A percentile compares a stretch with the other conserved stretches of the same genome.
phyloP scores from a whole-genome alignment of 2,329 filamentous ascomycete species.

The Pyrenochaeta sp. region DNA sequence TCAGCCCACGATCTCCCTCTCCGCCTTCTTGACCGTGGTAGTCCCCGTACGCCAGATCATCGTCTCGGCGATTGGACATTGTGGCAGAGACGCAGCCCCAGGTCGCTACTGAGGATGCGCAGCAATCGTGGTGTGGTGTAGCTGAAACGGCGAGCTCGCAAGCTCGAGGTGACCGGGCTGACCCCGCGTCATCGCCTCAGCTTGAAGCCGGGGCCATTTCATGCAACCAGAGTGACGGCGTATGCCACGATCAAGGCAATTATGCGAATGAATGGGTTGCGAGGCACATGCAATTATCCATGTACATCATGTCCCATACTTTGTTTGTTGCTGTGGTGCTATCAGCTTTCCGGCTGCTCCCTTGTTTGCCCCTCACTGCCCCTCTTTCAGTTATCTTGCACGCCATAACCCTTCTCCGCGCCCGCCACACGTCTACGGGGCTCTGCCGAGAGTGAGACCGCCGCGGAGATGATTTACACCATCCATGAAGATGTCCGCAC shows the following conservation, averaged over 20 bases:
- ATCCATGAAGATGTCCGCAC: neutral
- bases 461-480: neutral
- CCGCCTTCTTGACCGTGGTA: slow-evolving; percentile 52
- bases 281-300: neutral
- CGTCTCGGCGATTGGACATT: slow-evolving; percentile 53
- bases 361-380: slow-evolving; percentile 12
- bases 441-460: neutral
- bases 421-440: neutral
- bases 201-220: slow-evolving; percentile 12
- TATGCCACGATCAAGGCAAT: neutral
- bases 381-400: slow-evolving; percentile 6
- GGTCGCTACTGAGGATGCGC: neutral
- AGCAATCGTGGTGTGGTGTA: slow-evolving; percentile 6
- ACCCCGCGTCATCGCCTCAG: slow-evolving; percentile 33
- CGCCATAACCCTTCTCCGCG: neutral
- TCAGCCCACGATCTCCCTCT: slow-evolving; percentile 59
- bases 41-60: slow-evolving; percentile 65
- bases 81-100: slow-evolving; percentile 24
- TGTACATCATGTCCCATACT: neutral
- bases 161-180: slow-evolving; percentile 9
- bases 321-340: neutral
- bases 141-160: slow-evolving; percentile 11
- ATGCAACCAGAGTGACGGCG: slow-evolving; percentile 17
- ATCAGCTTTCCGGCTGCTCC: too few species aligned
- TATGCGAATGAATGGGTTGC: neutral